phyloP scores from a whole-genome alignment of 495 filamentous ascomycete species.

The Penicillium herquei region DNA sequence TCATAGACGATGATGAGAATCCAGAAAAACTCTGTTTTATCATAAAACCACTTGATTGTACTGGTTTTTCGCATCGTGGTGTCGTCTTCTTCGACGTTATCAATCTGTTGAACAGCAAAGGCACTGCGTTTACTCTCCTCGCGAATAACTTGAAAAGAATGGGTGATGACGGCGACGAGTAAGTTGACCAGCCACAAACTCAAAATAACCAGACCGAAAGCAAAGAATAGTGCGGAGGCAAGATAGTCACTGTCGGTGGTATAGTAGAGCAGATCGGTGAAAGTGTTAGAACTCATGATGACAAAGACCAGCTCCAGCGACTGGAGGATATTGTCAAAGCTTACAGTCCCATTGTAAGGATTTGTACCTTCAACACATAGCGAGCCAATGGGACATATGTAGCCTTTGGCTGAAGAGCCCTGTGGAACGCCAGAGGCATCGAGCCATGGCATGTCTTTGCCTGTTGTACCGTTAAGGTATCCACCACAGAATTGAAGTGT shows the following conservation, averaged over 20 bases:
- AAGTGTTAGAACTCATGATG: slow-evolving; percentile 97
- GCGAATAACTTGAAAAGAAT: slow-evolving; percentile 96
- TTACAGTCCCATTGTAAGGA: slow-evolving; percentile 83
- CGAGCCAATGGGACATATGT: slow-evolving; percentile 80
- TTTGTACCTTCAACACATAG: slow-evolving; percentile 75
- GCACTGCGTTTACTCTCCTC: slow-evolving; percentile 94
- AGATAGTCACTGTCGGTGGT: slow-evolving; percentile 90
- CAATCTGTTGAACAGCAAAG: slow-evolving; percentile 75
- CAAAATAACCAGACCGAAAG: slow-evolving; percentile 83
- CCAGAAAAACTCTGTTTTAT: slow-evolving; percentile 77
- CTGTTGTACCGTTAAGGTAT: slow-evolving; percentile 60
- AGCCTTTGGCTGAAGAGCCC: slow-evolving; percentile 72
- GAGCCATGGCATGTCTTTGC: slow-evolving; percentile 64
- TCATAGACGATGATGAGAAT: slow-evolving; percentile 74
- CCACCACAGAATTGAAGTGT: slow-evolving; percentile 82
- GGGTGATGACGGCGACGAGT: slow-evolving; percentile 96
- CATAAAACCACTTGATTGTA: slow-evolving; percentile 64
- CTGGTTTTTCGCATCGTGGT: slow-evolving; percentile 43
- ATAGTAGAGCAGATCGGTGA: slow-evolving; percentile 89
- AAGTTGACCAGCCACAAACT: slow-evolving; percentile 96
- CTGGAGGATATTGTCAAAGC: slow-evolving; percentile 91
- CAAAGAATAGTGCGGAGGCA: slow-evolving; percentile 80
- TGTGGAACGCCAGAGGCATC: slow-evolving; percentile 36
- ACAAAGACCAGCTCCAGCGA: slow-evolving; percentile 97
- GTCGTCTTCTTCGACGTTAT: slow-evolving; percentile 36